Base-by-base conservation (phyloP, 2,329 filamentous ascomycete genomes). In the Calonectria montana region DNA sequence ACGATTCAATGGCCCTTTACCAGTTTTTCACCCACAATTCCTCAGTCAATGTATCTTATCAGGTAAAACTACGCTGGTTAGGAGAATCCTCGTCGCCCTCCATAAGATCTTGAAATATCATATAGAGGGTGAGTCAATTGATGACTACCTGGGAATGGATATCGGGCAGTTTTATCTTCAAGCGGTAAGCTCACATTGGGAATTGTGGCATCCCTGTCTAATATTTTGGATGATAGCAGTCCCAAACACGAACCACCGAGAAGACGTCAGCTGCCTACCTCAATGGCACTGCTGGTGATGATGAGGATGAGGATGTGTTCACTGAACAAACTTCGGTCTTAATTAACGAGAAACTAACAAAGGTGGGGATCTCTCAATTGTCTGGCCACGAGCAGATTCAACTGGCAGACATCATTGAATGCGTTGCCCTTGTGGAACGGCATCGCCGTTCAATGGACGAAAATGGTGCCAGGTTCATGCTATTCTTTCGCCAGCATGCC, bases 1-100 rank as follows among this genome's bases (percentile, higher is more conserved):
- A 76, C 88, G 94, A 72, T 87, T 98, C 61, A 98, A 98, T 79
- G 94, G 95, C 0, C 94, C 96, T 2, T 86, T 98, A 8, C 95
- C 97, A 0, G 88, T 97, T 2, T 99, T 97, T 78, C 96, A 99
- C 78, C 97, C 97, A 0, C 95, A 97, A 79, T 94, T 98, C 70
- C 84, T 98, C 29, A 93, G 94, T 65, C 94, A 98, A 81, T 96
- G 94, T 77, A 94, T 97, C 43, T 86, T 98, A 29, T 90, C 92
- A 23, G 96, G 96, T 1, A 97, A 97, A 80, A 88, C 89, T 39
- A 81, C 84, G 4, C 82, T 95, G 7, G 94, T 97, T 2, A 92
- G 95, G 75, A 88, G 87, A 12, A 91, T 98, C 12, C 83, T 98
- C 31, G 86, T 94, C 64, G 90, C 90, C 7, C 85, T 99, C 25